Conservation (phyloP, 768 basidiomycete species). For the Kwoniella newhampshirensis region DNA sequence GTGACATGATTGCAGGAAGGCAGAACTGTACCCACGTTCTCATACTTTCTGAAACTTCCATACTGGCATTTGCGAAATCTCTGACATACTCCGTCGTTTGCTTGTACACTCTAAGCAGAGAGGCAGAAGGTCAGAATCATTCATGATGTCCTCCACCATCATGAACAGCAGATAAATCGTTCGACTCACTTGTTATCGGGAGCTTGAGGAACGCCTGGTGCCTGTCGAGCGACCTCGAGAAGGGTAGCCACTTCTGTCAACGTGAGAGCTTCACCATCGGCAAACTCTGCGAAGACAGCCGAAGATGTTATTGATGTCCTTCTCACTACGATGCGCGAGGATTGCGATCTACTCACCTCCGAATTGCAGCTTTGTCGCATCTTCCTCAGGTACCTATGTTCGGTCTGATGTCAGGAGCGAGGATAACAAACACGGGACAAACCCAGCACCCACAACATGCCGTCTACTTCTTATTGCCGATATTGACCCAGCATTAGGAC, state of each 20-base stretch:
- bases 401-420: neutral
- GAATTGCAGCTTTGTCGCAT: slow-evolving; percentile 50
- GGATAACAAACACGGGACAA: neutral
- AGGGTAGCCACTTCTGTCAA: slow-evolving; percentile 40
- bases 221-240: slow-evolving; percentile 23
- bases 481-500: slow-evolving; percentile 13
- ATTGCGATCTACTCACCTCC: slow-evolving; percentile 42
- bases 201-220: slow-evolving; percentile 35
- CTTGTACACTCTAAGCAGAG: slow-evolving; percentile 39
- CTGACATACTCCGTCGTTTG: slow-evolving; percentile 40
- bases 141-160: no score
- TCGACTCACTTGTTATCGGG: slow-evolving; percentile 49
- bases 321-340: no score
- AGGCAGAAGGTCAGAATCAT: no score
- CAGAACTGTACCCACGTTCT: slow-evolving; percentile 29
- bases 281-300: slow-evolving; percentile 26
- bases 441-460: slow-evolving; percentile 12
- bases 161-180: no score
- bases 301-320: neutral
- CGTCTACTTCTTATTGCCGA: slow-evolving; percentile 14
- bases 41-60: slow-evolving; percentile 38
- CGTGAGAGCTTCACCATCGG: slow-evolving; percentile 47
- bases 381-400: slow-evolving; percentile 40
- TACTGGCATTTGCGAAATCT: slow-evolving; percentile 41
- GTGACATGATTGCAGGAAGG: no score